Conservation (phyloP, 768 basidiomycete genomes). For the Cyclocybe aegerita region DNA sequence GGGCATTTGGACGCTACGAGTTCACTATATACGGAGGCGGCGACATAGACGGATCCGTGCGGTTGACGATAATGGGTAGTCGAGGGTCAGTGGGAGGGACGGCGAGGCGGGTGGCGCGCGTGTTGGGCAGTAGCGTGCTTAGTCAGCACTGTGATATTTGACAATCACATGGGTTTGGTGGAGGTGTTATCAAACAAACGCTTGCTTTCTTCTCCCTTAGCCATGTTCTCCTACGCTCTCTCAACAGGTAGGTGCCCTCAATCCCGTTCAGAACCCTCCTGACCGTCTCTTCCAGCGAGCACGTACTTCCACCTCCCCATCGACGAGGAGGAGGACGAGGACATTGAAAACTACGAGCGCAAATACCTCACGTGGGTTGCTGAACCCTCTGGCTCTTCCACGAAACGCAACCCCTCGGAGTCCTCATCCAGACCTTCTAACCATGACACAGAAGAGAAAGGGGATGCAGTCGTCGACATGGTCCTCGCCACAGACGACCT, state of each 20-base stretch:
- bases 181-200: constrained; percentile 1
- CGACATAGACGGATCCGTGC: constrained; percentile 37
- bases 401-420: constrained; percentile 6
- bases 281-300: constrained; percentile 39
- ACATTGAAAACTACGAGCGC: constrained; percentile 42
- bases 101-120: constrained; percentile 51
- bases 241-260: constrained; percentile 32
- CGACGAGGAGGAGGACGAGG: constrained; percentile 54
- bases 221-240: constrained; percentile 48
- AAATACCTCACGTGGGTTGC: constrained; percentile 51
- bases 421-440: neutral
- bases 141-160: constrained; percentile 9
- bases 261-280: constrained; percentile 1
- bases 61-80: constrained; percentile 91
- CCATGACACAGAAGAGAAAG: constrained; percentile 12
- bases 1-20: constrained; percentile 91
- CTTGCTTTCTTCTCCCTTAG: constrained; percentile 11
- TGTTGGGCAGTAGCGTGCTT: constrained; percentile 7
- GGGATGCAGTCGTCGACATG: constrained; percentile 39
- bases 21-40: constrained; percentile 36
- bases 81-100: constrained; percentile 72
- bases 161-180: constrained; percentile 19
- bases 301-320: constrained; percentile 65
- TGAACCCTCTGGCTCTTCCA: constrained; percentile 30
- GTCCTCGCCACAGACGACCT: constrained; percentile 66